Evolutionary conservation across 2,329 filamentous ascomycete species (phyloP), one percentile per base, ranked within the genome.

Genomic region (Colletotrichum graminicola): DNA sequence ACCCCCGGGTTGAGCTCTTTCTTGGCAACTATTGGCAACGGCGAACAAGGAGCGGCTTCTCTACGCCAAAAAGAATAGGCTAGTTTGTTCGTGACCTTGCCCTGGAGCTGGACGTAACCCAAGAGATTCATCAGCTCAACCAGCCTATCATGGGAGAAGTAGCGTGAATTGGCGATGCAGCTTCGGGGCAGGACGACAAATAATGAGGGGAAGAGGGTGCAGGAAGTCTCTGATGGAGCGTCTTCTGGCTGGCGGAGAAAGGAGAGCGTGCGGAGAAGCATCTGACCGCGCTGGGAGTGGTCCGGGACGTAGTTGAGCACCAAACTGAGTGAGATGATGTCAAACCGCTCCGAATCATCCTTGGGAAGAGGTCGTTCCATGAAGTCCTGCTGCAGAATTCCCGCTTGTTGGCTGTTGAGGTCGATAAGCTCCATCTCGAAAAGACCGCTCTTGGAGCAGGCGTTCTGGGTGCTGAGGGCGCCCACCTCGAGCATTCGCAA

Each of bases 221-320:
- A 71, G 49, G 74, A 72, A 29, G 71, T 62, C 36, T 76, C 73
- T 64, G 77, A n/a, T 41, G 59, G 57, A 21, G 72, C 59, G 26
- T 73, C 36, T 32, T 63, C 66, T 52, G 80, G 79, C 57, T 76
- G 75, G 55, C 82, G 88, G 55, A 97, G 83, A 77, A 97, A 97
- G 26, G 88, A 82, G 18, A 92, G 85, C 43, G 92, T 94, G 51
- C 93, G 89, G 63, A 88, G 85, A 64, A 99, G 87, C 96, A 99
- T 99, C 69, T 93, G 89, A 2, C 96, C 96, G 76, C 95, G 88
- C 5, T 86, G 88, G 41, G 83, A 82, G 3, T 94, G 88, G 75
- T 95, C 91, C 0, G 95, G 93, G 3, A 98, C 95, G 78, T 94
- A 99, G 80, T 99, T 99, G 73, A 99, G 86, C 6, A 99, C 96